Percentiles rank a stretch among this genome's conserved stretches.
These are phyloP conservation scores for Typha latifolia DNA, from an alignment of 176 grass and related monocot species.

Conservation along the genomic window DNA sequence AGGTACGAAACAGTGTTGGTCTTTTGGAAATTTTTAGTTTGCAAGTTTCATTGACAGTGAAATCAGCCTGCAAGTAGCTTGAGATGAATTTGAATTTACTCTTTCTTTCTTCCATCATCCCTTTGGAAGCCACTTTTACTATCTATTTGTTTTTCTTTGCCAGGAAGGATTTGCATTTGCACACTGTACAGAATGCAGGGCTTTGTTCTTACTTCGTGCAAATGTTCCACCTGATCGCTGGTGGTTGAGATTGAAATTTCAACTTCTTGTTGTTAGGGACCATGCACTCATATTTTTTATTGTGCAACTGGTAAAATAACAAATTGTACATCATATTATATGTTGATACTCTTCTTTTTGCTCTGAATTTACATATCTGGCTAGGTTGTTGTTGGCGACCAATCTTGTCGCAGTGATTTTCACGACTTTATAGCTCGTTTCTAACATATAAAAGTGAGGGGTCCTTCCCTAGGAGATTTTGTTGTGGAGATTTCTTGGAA, in stretches of 20 bases:
- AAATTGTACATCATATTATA: not conserved
- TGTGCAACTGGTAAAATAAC: conserved; percentile 67
- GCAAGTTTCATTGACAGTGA: not conserved
- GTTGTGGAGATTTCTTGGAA: no score
- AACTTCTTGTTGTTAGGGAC: conserved; percentile 77
- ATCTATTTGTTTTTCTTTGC: conserved; percentile 21
- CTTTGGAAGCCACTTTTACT: conserved; percentile 10
- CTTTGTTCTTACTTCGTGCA: conserved; percentile 73
- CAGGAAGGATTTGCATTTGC: conserved; percentile 99
- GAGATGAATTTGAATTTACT: not conserved
- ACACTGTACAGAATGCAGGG: conserved; percentile 93
- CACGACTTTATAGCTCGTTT: no score
- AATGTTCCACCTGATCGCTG: conserved; percentile 91
- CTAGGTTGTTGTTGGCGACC: no score
- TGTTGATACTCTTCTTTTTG: not conserved
- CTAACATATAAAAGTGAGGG: no score
- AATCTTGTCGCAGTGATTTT: no score
- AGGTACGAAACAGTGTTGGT: conserved; percentile 25
- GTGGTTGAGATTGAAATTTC: conserved; percentile 93
- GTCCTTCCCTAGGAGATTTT: no score
- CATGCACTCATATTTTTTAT: conserved; percentile 89
- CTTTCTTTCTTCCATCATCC: not conserved
- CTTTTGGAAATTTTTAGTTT: not conserved
- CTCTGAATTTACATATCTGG: not conserved
- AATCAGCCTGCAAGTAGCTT: not conserved